Percentiles rank a stretch among this genome's conserved stretches.
These are phyloP conservation scores for Arthrobotrys musiformis DNA, from an alignment of 2,329 filamentous ascomycete species.

Conservation along the genomic window DNA sequence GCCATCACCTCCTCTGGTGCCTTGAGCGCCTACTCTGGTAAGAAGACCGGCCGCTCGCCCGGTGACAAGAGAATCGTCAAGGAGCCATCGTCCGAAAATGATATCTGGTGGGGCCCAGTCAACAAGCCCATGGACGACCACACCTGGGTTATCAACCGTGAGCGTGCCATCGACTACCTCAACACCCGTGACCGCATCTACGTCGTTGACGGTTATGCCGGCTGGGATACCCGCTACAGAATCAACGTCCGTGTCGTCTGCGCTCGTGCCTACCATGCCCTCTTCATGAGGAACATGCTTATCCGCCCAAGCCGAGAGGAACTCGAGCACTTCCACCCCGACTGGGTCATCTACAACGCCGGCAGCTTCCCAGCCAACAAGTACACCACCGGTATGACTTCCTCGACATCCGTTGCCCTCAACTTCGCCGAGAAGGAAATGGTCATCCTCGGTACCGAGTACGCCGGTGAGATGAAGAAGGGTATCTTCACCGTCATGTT, in stretches of 20 bases:
- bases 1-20: conserved; percentile 97
- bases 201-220: conserved; percentile 95
- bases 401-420: conserved; percentile 95
- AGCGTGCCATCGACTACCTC: conserved; percentile 98
- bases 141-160: conserved; percentile 99
- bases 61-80: conserved; percentile 97
- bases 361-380: conserved; percentile 96
- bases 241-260: conserved; percentile 98
- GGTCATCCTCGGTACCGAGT: conserved; percentile 99
- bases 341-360: conserved; percentile 99
- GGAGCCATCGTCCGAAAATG: conserved; percentile 85
- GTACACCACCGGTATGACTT: conserved; percentile 98
- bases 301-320: conserved; percentile 92
- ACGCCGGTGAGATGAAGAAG: conserved; percentile 98
- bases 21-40: conserved; percentile 95
- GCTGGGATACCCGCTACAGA: conserved; percentile 98
- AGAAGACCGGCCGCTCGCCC: conserved; percentile 96
- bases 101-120: conserved; percentile 99
- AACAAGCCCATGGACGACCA: conserved; percentile 98
- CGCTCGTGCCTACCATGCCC: conserved; percentile 97
- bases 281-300: conserved; percentile 99
- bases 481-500: conserved; percentile 98
- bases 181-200: conserved; percentile 99
- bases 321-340: conserved; percentile 96
- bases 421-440: conserved; percentile 99